These are phyloP conservation scores for Pilobolus umbonatus DNA, from an alignment of 192 early-diverging fungal genomes.

Conservation along the genomic window DNA sequence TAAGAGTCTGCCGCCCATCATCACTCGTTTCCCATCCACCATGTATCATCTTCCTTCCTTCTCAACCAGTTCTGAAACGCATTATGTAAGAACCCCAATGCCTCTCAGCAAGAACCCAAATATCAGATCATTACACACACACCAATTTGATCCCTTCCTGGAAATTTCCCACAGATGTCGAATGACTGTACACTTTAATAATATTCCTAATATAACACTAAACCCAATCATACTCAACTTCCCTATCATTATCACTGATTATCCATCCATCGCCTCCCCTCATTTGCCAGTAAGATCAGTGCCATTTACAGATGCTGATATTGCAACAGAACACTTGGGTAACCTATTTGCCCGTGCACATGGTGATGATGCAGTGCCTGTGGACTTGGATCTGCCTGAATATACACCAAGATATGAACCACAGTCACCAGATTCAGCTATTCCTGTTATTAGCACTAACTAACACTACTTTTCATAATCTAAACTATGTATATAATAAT, in stretches of 20 bases:
- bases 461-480: no score
- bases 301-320: neutral
- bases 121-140: constrained; percentile 5
- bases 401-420: constrained; percentile 30
- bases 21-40: constrained; percentile 20
- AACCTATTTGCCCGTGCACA: neutral
- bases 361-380: constrained; percentile 29
- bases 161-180: constrained; percentile 28
- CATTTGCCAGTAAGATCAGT: neutral
- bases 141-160: constrained; percentile 28
- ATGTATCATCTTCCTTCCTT: constrained; percentile 23
- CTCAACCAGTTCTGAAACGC: constrained; percentile 26
- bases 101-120: constrained; percentile 10
- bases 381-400: constrained; percentile 37
- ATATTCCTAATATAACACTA: neutral
- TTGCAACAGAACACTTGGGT: neutral
- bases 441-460: no score
- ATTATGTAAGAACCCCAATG: constrained; percentile 31
- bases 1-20: constrained; percentile 20
- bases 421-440: no score
- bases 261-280: constrained; percentile 3
- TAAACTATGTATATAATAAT: no score
- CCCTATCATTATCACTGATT: constrained; percentile 34
- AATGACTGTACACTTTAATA: constrained; percentile 27
- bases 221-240: constrained; percentile 20